Evolutionary conservation across 805 yeast species (phyloP).

Genomic region (Grigorovia transvaalensis): DNA sequence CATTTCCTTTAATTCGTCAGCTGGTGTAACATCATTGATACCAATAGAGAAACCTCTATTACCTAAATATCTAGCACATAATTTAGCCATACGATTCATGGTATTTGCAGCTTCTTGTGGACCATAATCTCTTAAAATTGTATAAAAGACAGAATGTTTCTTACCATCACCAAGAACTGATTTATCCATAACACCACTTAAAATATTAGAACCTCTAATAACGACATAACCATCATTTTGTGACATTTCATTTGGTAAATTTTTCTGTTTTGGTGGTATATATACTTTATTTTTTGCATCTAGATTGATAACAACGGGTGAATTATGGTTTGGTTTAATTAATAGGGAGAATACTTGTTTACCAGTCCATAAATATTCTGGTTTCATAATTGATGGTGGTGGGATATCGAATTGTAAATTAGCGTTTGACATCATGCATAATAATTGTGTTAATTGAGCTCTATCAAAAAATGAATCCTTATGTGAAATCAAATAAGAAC

Average conservation of each 20-base stretch:
- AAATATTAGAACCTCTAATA: conserved; percentile 77
- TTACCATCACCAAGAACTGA: conserved; percentile 96
- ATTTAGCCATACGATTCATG: conserved; percentile 98
- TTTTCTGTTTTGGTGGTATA: conserved; percentile 55
- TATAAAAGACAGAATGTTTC: conserved; percentile 90
- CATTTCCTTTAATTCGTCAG: conserved; percentile 55
- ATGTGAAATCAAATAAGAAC: conserved; percentile 83
- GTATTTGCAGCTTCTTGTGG: conserved; percentile 90
- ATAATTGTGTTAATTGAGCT: conserved; percentile 68
- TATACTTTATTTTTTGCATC: conserved; percentile 93
- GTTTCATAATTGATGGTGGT: conserved; percentile 89
- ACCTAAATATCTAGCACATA: conserved; percentile 91
- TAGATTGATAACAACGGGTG: conserved; percentile 77
- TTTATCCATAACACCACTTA: conserved; percentile 95
- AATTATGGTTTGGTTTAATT: conserved; percentile 66
- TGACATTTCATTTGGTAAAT: conserved; percentile 85
- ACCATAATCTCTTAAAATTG: conserved; percentile 93
- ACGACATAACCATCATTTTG: conserved; percentile 93
- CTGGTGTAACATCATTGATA: conserved; percentile 95
- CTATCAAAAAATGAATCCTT: conserved; percentile 91
- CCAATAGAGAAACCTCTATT: conserved; percentile 96
- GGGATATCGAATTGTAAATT: conserved; percentile 81
- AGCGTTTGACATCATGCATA: conserved; percentile 96
- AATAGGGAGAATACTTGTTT: conserved; percentile 86
- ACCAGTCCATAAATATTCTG: conserved; percentile 90